Conservation (phyloP, 163 green algal genomes). For the Dunaliella salina region DNA sequence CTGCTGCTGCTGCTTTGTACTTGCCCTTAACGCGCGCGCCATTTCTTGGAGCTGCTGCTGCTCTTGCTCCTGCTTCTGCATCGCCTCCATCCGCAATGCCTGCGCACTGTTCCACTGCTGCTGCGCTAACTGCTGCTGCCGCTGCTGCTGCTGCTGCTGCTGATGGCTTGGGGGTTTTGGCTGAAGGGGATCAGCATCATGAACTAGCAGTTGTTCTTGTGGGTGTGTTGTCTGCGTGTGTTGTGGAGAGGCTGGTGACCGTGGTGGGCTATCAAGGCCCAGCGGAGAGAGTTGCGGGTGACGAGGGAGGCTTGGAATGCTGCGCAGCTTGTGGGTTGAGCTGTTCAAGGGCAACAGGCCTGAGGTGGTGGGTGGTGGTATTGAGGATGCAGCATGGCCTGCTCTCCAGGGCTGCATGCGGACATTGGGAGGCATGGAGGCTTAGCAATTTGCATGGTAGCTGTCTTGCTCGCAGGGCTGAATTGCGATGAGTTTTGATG, state of each 20-base stretch:
- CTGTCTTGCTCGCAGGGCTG: background rate
- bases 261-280: background rate
- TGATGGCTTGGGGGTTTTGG: background rate
- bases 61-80: background rate
- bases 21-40: background rate
- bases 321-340: background rate
- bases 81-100: background rate
- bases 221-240: background rate
- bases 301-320: background rate
- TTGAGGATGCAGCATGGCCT: background rate
- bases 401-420: background rate
- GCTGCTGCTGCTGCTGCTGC: background rate
- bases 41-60: background rate
- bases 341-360: background rate
- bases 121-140: background rate
- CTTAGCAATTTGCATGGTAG: background rate
- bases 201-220: slow-evolving; percentile 2
- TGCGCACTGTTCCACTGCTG: background rate
- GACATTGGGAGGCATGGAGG: background rate
- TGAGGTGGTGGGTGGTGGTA: background rate
- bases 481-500: background rate
- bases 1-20: background rate
- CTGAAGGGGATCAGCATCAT: background rate
- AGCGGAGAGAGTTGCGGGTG: background rate
- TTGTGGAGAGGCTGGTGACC: too few species aligned